A percentile compares a stretch with the other conserved stretches of the same genome.
Conservation (phyloP, 306 rosid species). For the Phaseolus lunatus region DNA sequence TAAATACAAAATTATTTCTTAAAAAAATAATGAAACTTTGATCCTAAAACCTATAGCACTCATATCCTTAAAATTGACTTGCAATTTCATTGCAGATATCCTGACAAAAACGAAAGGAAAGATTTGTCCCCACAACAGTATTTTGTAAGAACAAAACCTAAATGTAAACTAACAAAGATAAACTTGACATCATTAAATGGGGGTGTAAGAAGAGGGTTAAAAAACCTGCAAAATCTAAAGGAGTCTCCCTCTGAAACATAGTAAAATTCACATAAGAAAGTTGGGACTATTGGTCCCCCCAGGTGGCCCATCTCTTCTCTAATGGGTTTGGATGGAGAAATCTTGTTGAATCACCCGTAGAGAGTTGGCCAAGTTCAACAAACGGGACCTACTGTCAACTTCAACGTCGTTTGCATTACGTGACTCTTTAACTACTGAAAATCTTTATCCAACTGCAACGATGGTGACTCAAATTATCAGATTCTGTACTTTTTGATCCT, state of each 20-base stretch:
- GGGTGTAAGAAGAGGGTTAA: background rate
- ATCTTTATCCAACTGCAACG: constrained; percentile 44
- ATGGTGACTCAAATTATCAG: constrained; percentile 44
- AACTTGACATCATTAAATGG: no score
- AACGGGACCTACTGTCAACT: constrained; percentile 57
- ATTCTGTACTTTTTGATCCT: constrained; percentile 22
- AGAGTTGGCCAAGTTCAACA: constrained; percentile 56
- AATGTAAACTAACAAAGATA: no score
- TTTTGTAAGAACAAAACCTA: no score
- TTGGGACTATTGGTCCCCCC: constrained; percentile 32
- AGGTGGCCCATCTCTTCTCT: background rate
- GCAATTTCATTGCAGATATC: no score
- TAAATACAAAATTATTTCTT: no score
- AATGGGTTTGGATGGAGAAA: constrained; percentile 54
- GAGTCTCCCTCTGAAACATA: background rate
- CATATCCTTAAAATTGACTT: no score
- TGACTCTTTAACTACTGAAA: constrained; percentile 53
- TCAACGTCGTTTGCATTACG: constrained; percentile 42
- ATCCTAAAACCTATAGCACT: no score
- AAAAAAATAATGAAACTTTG: no score
- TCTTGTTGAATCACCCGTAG: constrained; percentile 44
- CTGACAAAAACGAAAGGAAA: no score
- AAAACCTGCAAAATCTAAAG: background rate
- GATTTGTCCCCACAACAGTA: no score
- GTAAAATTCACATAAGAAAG: constrained; percentile 1